Evolutionary conservation across 345 rosid genomes (phyloP).

Genomic region (Lumnitzera racemosa): DNA sequence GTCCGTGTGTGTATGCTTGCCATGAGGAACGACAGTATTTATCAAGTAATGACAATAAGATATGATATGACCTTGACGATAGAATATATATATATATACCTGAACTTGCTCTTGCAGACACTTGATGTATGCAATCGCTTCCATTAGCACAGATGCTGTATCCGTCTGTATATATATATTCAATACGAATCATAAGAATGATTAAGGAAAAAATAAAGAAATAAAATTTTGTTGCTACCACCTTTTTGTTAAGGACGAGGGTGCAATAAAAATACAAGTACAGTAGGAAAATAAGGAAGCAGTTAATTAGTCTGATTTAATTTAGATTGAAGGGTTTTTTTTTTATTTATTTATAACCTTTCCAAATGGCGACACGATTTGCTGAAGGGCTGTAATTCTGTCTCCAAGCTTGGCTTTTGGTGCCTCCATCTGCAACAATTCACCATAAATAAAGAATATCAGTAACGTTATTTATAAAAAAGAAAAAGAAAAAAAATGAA

Average conservation of each 20-base stretch:
- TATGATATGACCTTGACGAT: background rate
- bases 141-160: conserved; percentile 79
- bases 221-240: too few species aligned
- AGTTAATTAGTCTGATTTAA: background rate
- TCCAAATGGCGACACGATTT: conserved; percentile 97
- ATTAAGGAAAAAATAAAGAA: too few species aligned
- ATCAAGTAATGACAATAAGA: too few species aligned
- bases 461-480: too few species aligned
- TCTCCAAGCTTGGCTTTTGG: conserved; percentile 86
- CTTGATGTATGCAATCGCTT: conserved; percentile 70
- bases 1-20: too few species aligned
- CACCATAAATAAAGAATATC: background rate
- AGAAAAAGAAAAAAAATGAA: too few species aligned
- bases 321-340: background rate
- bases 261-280: background rate
- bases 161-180: conserved; percentile 55
- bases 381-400: conserved; percentile 84
- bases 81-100: conserved; percentile 28
- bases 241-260: too few species aligned
- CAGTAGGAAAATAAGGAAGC: conserved; percentile 2
- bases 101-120: conserved; percentile 78
- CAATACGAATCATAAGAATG: background rate
- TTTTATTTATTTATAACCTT: conserved; percentile 44
- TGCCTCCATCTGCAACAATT: conserved; percentile 31
- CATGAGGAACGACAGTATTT: background rate